Evolutionary conservation across 176 grass and related monocot species (phyloP).

Genomic region (Thinopyrum elongatum): DNA sequence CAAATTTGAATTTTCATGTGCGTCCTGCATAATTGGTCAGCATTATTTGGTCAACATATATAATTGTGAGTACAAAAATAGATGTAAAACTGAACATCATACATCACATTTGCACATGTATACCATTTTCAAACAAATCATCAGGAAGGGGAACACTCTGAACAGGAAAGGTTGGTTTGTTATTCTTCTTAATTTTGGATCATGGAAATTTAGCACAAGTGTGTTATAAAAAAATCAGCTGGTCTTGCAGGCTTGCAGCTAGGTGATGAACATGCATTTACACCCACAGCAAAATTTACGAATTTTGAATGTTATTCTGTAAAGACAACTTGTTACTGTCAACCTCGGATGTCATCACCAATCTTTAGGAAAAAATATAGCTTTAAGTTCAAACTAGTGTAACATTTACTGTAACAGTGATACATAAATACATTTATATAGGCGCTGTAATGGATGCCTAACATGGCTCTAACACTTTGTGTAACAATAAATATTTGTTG

Average conservation of each 20-base stretch:
- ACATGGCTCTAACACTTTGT: not conserved
- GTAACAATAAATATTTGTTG: not conserved
- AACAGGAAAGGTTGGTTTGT: not conserved
- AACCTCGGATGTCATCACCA: not conserved
- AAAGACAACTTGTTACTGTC: not conserved
- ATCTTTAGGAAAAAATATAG: not conserved
- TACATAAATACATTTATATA: not conserved
- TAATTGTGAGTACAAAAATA: not conserved
- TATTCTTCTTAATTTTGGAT: not conserved
- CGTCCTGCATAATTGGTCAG: constrained; percentile 29
- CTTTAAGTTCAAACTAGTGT: not conserved
- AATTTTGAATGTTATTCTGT: not conserved
- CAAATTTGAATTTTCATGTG: not conserved
- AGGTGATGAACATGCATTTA: not conserved
- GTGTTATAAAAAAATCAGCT: not conserved
- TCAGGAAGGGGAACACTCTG: not conserved
- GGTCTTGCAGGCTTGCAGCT: not conserved
- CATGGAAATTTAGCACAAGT: not conserved
- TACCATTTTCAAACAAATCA: not conserved
- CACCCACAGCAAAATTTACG: not conserved
- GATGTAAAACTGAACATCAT: not conserved
- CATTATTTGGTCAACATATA: constrained; percentile 2
- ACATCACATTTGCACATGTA: constrained; percentile 6
- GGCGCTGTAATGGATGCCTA: not conserved
- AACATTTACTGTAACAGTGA: not conserved